Conservation (phyloP, 768 basidiomycete species). For the Lenzites betulinus region DNA sequence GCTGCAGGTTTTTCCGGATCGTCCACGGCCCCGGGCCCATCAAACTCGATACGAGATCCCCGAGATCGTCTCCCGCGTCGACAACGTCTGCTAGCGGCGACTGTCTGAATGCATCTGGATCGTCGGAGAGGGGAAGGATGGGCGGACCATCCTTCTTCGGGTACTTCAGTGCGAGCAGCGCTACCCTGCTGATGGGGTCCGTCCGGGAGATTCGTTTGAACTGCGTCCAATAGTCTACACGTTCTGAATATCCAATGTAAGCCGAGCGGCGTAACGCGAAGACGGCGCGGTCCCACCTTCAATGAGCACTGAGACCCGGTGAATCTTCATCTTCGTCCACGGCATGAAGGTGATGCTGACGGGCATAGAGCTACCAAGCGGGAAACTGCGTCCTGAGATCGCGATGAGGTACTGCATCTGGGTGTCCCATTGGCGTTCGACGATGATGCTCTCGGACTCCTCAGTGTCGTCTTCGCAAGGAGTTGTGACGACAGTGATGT, state of each 20-base stretch:
- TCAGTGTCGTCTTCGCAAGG: constrained; percentile 88
- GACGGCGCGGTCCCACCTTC: constrained; percentile 85
- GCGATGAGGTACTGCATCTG: constrained; percentile 83
- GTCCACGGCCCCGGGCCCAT: constrained; percentile 90
- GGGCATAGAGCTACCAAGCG: constrained; percentile 81
- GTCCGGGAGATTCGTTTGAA: constrained; percentile 68
- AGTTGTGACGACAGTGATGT: constrained; percentile 73
- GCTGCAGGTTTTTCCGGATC: constrained; percentile 64
- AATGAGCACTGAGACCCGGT: constrained; percentile 68
- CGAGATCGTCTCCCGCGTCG: constrained; percentile 49
- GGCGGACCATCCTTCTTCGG: constrained; percentile 54
- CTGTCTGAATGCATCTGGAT: constrained; percentile 56
- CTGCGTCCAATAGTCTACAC: constrained; percentile 76
- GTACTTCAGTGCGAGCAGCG: constrained; percentile 63
- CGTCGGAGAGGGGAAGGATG: constrained; percentile 74
- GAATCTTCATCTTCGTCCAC: constrained; percentile 78
- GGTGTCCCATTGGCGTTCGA: constrained; percentile 90
- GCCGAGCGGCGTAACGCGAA: not conserved
- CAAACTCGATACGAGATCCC: constrained; percentile 56
- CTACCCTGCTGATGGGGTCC: constrained; percentile 60
- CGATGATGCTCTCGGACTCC: constrained; percentile 74
- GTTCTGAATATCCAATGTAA: constrained; percentile 50
- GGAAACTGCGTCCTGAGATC: constrained; percentile 72
- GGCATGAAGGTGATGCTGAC: constrained; percentile 83
- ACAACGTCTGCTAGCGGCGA: constrained; percentile 67